Conservation (phyloP, 164 flowering plant species). For the Kalanchoe fedtschenkoi region DNA sequence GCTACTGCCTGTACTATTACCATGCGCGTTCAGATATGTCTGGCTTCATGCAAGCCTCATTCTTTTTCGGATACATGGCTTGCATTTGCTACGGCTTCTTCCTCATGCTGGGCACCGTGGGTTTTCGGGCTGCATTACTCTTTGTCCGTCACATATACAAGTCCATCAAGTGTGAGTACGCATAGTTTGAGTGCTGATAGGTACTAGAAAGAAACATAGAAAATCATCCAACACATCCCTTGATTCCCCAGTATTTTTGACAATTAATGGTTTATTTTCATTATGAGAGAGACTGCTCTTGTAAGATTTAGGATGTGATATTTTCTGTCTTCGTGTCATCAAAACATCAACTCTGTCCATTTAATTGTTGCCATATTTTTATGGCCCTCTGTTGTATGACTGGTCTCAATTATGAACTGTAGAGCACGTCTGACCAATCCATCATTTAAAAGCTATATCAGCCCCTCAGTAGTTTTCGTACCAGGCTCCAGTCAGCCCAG, state of each 20-base stretch:
- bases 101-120: background rate
- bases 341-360: too few species aligned
- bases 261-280: background rate
- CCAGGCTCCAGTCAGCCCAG: too few species aligned
- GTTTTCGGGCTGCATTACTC: background rate
- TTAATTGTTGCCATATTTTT: too few species aligned
- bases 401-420: too few species aligned
- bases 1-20: slow-evolving; percentile 3
- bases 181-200: background rate
- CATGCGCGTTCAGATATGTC: slow-evolving; percentile 1
- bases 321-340: too few species aligned
- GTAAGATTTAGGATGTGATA: too few species aligned
- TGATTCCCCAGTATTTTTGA: background rate
- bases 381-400: too few species aligned
- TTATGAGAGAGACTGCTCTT: too few species aligned
- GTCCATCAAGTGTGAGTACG: background rate
- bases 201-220: background rate
- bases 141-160: background rate
- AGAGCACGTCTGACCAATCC: too few species aligned
- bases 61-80: slow-evolving; percentile 3
- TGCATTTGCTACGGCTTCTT: slow-evolving; percentile 1
- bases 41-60: background rate
- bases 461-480: too few species aligned
- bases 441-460: too few species aligned
- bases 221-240: background rate